phyloP scores from a whole-genome alignment of 768 basidiomycete species.

The Lentinula sp. region DNA sequence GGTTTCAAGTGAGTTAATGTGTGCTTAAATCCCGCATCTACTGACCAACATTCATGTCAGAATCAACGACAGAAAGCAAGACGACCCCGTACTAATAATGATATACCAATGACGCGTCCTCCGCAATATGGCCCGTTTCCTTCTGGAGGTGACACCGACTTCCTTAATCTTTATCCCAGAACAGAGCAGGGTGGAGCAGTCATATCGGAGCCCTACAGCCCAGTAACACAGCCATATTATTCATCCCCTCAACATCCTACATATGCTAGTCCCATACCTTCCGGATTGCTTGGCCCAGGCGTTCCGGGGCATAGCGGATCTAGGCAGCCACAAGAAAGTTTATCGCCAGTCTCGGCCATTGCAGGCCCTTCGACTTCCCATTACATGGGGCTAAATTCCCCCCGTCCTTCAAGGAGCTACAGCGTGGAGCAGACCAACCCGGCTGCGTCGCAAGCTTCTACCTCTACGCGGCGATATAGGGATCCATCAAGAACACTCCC shows the following conservation, averaged over 20 bases:
- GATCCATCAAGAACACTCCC: constrained; percentile 29
- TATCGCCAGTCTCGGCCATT: neutral
- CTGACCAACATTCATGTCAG: constrained; percentile 31
- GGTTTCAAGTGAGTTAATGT: constrained; percentile 67
- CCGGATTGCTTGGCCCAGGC: constrained; percentile 48
- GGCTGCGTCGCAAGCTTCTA: neutral
- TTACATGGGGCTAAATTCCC: neutral
- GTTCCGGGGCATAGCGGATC: constrained; percentile 35
- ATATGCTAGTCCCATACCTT: constrained; percentile 16
- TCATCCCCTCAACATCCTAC: constrained; percentile 5
- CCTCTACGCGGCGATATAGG: constrained; percentile 9
- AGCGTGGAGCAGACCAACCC: neutral
- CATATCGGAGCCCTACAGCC: neutral
- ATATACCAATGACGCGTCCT: constrained; percentile 43
- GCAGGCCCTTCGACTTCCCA: neutral
- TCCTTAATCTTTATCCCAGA: constrained; percentile 5
- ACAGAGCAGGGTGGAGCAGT: neutral
- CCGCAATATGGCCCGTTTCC: constrained; percentile 63
- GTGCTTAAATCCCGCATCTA: constrained; percentile 7
- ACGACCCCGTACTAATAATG: constrained; percentile 61
- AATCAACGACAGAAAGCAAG: constrained; percentile 87
- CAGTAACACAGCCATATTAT: neutral
- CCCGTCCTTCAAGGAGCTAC: constrained; percentile 1
- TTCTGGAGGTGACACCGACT: constrained; percentile 19
- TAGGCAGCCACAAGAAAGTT: constrained; percentile 13